Base-by-base conservation (phyloP, 768 basidiomycete genomes). In the Pholiota molesta region DNA sequence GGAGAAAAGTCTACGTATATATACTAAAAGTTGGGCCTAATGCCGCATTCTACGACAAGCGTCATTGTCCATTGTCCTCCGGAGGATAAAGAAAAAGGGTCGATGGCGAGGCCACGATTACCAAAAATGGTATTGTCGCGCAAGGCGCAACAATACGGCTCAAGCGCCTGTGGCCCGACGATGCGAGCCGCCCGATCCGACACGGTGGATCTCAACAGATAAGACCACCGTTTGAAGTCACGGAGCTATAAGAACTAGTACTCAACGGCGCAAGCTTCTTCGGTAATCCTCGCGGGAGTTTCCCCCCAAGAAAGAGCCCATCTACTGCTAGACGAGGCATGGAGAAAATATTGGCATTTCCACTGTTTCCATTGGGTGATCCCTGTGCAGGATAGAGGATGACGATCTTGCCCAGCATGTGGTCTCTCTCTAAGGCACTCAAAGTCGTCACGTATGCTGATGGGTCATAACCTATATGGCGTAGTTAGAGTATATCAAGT, bases 391-490 rank as follows among this genome's bases (percentile, higher is more conserved):
- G 78, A 66, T 83, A 81, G 21, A 94, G 73, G 29, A 88, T 71
- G 47, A 88, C 84, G 31, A 94, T 70, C 73, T 92, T 94, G 47
- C 85, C 83, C 31, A 86, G 73, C 13, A 91, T 76, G 55, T 87
- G 82, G 56, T 89, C 88, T 59, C 78, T 81, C 37, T 87, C 83
- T 55, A 94, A 74, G 16, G 78, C 68, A 55, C 77, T 77, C 59
- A 91, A 82, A 5, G 83, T 83, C n/a, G 84, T 77, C 57, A 79
- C 71, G 69, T 89, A 91, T 23, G 80, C 76, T 56, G 78, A 77
- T 65, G 84, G 81, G 59, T 83, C 80, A 62, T 85, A 84, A 49
- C 88, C 88, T 91, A 42, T 28, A 31, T 23, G 3, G 13, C 9
- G 33, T 28, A 45, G 29, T 28, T 23, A 40, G 28, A 65, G 63